Base-by-base conservation (phyloP, 345 rosid genomes). In the Eucalyptus albens region DNA sequence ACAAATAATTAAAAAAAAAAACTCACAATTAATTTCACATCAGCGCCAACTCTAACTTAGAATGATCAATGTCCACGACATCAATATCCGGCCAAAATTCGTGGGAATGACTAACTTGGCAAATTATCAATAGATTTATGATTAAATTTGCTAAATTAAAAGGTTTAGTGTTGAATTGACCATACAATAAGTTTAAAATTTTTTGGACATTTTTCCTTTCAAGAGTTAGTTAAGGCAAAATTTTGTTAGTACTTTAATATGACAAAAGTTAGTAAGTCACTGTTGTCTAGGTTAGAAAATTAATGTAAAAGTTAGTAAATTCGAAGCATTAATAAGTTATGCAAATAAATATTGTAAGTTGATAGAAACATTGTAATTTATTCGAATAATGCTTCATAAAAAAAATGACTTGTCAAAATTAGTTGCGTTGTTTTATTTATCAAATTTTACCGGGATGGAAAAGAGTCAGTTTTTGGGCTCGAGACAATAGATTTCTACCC, bases 1-100 rank as follows among this genome's bases (percentile, higher is more conserved):
- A 33, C 3, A 33, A 67, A 22, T 33, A 33, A 33, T 16, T 7
- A 2, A 5, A 33, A 19, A 69, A 8, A 19, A 69, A 9, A 69
- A 33, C 10, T 69, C 4, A 17, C 2, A 33, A 69, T 4, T 15
- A 16, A 4, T 69, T 69, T 9, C 12, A 16, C 12, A 17, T 69
- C 0, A 31, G 1, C 12, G 0, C 40, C 42, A 21, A 5, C 1
- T 12, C 3, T 31, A 3, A 69, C 81, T 31, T 69, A 17, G 1
- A 69, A 19, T 11, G 8, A 11, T 17, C 2, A 5, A 42, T 2
- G 8, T 69, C 26, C 26, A 72, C 2, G 1, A 9, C 4, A 72
- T 33, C 14, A 17, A 69, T 17, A 31, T 69, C 12, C 0, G 1
- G 24, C 2, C 22, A 67, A 69, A 69, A 69, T 69, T 69, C 4